Evolutionary conservation across 768 basidiomycete species (phyloP).

Genomic region (Tulasnella sp.): DNA sequence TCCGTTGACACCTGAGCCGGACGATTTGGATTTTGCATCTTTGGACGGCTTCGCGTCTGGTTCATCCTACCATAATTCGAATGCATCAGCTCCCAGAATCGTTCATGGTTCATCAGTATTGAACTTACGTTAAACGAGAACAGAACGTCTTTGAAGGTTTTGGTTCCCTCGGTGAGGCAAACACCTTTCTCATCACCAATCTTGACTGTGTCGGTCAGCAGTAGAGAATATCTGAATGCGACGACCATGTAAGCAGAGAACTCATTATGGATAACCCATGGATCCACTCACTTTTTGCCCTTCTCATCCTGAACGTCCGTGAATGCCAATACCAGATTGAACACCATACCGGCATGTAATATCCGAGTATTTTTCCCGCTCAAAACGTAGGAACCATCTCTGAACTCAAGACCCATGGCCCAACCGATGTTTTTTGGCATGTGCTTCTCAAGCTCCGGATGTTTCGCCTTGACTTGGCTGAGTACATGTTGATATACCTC

Average conservation of each 20-base stretch:
- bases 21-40: conserved; percentile 39
- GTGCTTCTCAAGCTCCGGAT: conserved; percentile 66
- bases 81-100: background rate
- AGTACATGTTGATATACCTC: conserved; percentile 74
- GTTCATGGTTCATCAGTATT: background rate
- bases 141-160: conserved; percentile 71
- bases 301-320: conserved; percentile 62
- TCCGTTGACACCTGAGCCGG: conserved; percentile 17
- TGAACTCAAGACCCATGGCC: conserved; percentile 88
- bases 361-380: conserved; percentile 63
- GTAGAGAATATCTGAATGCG: conserved; percentile 60
- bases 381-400: conserved; percentile 74
- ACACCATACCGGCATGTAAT: conserved; percentile 68
- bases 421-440: conserved; percentile 87
- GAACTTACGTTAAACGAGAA: conserved; percentile 45
- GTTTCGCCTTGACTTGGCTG: conserved; percentile 58
- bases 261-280: background rate
- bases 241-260: background rate
- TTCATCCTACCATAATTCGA: conserved; percentile 30
- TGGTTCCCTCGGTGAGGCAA: conserved; percentile 73
- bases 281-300: conserved; percentile 54
- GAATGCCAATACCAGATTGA: conserved; percentile 78
- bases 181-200: conserved; percentile 51
- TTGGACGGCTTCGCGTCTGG: conserved; percentile 44
- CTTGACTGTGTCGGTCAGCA: conserved; percentile 79